Conservation (phyloP, 1,284 basidiomycete genomes). For the Irpex lacteus region DNA sequence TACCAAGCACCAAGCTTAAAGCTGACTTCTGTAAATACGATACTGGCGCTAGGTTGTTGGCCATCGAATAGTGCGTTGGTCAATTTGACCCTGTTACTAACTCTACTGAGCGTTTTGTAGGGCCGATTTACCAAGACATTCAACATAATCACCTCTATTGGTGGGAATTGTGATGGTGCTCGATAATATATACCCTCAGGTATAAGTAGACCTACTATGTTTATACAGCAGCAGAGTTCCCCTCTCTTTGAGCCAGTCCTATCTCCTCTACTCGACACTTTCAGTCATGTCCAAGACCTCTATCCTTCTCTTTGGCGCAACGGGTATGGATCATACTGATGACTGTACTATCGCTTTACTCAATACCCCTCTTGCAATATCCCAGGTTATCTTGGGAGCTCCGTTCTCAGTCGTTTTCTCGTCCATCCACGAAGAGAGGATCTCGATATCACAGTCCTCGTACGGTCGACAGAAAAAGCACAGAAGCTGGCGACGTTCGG, state of each 20-base stretch:
- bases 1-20: no score
- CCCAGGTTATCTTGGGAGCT: constrained; percentile 43
- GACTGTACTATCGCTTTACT: neutral
- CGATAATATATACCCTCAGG: neutral
- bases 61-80: no score
- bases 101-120: neutral
- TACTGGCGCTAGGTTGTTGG: no score
- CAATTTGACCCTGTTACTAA: no score
- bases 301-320: neutral
- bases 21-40: no score
- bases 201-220: neutral
- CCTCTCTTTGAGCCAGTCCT: no score
- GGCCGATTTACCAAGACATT: neutral
- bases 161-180: neutral
- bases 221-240: no score
- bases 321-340: neutral
- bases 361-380: neutral
- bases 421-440: constrained; percentile 31
- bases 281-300: neutral
- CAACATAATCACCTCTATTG: neutral
- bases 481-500: constrained; percentile 34
- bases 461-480: constrained; percentile 40
- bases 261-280: no score
- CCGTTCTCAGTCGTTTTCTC: constrained; percentile 38
- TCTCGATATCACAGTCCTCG: constrained; percentile 39